A percentile compares a stretch with the other conserved stretches of the same genome.
Evolutionary conservation across 1,284 basidiomycete species (phyloP).

Genomic region (Lignosus rhinocerotis): DNA sequence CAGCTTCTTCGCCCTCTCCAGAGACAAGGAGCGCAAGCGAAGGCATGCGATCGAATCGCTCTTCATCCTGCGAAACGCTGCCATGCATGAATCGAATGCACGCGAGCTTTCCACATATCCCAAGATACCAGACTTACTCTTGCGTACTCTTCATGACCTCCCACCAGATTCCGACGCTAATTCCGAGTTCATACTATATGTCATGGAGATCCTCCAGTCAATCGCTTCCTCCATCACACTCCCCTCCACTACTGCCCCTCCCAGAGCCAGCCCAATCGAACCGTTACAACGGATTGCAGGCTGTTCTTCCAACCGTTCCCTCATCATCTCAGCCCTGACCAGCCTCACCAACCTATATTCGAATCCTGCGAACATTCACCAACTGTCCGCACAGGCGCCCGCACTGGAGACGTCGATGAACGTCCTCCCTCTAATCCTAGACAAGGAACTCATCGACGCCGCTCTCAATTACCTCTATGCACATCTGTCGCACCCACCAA

Average conservation of each 20-base stretch:
- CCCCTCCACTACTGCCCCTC: slow-evolving; percentile 30
- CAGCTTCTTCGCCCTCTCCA: slow-evolving; percentile 55
- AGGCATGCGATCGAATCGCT: slow-evolving; percentile 74
- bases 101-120: slow-evolving; percentile 56
- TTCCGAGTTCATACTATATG: slow-evolving; percentile 66
- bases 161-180: slow-evolving; percentile 59
- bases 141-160: slow-evolving; percentile 57
- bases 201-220: slow-evolving; percentile 60
- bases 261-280: slow-evolving; percentile 31
- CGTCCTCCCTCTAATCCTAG: slow-evolving; percentile 73
- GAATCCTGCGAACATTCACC: slow-evolving; percentile 56
- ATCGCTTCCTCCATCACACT: slow-evolving; percentile 32
- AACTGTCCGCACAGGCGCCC: slow-evolving; percentile 53
- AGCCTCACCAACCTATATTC: slow-evolving; percentile 62
- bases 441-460: slow-evolving; percentile 67
- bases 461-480: slow-evolving; percentile 76
- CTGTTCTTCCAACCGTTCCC: slow-evolving; percentile 64
- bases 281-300: slow-evolving; percentile 47
- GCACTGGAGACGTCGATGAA: slow-evolving; percentile 63
- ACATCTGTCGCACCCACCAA: slow-evolving; percentile 71
- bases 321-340: slow-evolving; percentile 65
- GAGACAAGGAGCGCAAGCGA: slow-evolving; percentile 51
- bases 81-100: slow-evolving; percentile 65
- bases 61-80: slow-evolving; percentile 76
- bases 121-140: slow-evolving; percentile 60